Evolutionary conservation across 2,329 filamentous ascomycete genomes (phyloP), one percentile per base, ranked within the genome.

Genomic region (Aspergillus udagawae): DNA sequence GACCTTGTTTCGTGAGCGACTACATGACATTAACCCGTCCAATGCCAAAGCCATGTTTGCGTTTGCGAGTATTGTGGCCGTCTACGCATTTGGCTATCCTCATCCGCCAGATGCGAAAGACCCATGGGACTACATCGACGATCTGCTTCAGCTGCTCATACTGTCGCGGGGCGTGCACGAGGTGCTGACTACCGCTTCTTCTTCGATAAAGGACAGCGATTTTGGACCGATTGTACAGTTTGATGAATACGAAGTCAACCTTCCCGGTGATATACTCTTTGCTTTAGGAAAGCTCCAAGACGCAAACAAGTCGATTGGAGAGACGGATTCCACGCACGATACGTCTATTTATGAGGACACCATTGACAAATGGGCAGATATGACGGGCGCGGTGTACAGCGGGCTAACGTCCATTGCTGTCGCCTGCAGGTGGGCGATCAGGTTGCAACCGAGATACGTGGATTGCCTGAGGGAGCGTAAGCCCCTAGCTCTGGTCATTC

Each of bases 331-430:
- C 4, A 54, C 58, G 9, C 69, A 73, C 45, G 65, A 71, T 25
- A 54, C 59, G 3, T 56, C 61, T 3, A 53, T 65, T 2, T 70
- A 72, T 27, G 56, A 59, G 17, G 47, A 54, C 17, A 59, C 66
- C 0, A 71, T 74, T 48, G 63, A 67, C 1, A 65, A 68, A 32
- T 54, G 71, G 21, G 63, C 61, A 21, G 64, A 71, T 10, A 65
- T 69, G 58, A 61, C 70, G 27, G 61, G 64, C 48, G 65, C 59
- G 54, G 58, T 64, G 20, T 62, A 67, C 32, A 59, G 57, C 23
- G 65, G 68, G 79, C 83, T 51, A 86, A 88, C 60, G 3, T 75
- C 75, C 64, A 85, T 86, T 1, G 85, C 70, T 20, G 62, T 71
- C 47, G 67, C 68, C 8, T 70, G 72, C 25, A 67, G 70, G 10